Percentiles rank a stretch among this genome's conserved stretches.
Evolutionary conservation across 140 eudicot genomes (phyloP).

Genomic region (Oenanthe javanica): DNA sequence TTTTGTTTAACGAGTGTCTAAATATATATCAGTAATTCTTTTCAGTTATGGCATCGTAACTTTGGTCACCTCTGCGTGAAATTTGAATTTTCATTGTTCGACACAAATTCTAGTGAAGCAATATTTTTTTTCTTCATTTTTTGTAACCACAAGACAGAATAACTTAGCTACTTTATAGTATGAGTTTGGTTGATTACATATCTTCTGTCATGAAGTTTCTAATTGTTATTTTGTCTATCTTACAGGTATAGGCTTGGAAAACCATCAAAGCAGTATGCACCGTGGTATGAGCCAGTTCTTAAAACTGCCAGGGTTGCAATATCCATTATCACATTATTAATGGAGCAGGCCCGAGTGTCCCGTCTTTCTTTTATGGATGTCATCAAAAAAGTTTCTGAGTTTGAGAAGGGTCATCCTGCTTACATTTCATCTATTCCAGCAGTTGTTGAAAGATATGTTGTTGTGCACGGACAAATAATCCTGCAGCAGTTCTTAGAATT

Average conservation of each 20-base stretch:
- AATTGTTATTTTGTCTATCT: background rate
- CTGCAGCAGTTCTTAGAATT: slow-evolving; percentile 82
- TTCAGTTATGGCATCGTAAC: background rate
- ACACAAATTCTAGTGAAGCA: background rate
- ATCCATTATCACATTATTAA: slow-evolving; percentile 63
- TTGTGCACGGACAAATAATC: slow-evolving; percentile 91
- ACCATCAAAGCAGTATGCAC: slow-evolving; percentile 88
- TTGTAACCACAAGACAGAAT: background rate
- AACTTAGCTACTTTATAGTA: background rate
- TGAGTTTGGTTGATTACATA: background rate
- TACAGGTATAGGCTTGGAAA: slow-evolving; percentile 92
- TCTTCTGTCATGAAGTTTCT: background rate
- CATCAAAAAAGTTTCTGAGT: slow-evolving; percentile 62
- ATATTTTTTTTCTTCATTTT: background rate
- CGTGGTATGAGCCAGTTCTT: slow-evolving; percentile 86
- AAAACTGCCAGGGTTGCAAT: slow-evolving; percentile 86
- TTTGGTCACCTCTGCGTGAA: background rate
- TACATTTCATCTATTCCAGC: slow-evolving; percentile 62
- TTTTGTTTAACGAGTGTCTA: background rate
- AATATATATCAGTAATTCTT: background rate
- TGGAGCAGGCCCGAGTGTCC: slow-evolving; percentile 87
- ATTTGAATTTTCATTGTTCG: background rate
- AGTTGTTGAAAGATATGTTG: slow-evolving; percentile 62
- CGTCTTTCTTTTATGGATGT: slow-evolving; percentile 69
- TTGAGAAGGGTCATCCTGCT: slow-evolving; percentile 67